phyloP scores from a whole-genome alignment of 164 flowering plant genomes.

The Kingdonia uniflora region DNA sequence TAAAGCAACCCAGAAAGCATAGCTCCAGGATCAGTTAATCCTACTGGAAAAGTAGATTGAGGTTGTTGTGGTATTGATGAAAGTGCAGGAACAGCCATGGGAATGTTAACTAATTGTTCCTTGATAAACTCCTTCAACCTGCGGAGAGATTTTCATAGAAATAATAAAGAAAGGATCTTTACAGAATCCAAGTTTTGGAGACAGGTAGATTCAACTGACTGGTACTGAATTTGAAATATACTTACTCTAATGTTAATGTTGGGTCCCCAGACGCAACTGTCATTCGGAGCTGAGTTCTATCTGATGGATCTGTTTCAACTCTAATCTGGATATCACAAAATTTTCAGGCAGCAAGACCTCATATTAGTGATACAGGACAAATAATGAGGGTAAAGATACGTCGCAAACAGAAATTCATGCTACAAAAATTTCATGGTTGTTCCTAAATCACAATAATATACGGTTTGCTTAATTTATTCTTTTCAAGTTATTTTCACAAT shows the following conservation, averaged over 20 bases:
- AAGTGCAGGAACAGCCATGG: conserved; percentile 25
- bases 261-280: conserved; percentile 93
- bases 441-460: too few species aligned
- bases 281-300: conserved; percentile 93
- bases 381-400: too few species aligned
- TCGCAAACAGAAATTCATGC: too few species aligned
- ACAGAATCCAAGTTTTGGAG: too few species aligned
- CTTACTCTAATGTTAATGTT: conserved; percentile 78
- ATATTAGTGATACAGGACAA: too few species aligned
- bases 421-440: too few species aligned
- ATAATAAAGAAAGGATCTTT: too few species aligned
- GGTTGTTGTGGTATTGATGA: conserved; percentile 29
- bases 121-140: conserved; percentile 96
- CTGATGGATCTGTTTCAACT: conserved; percentile 98
- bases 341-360: neutral
- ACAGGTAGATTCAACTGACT: too few species aligned
- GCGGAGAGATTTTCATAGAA: conserved; percentile 9
- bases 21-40: conserved; percentile 74
- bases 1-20: conserved; percentile 81
- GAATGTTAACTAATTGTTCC: conserved; percentile 72
- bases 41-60: conserved; percentile 30
- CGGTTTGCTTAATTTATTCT: too few species aligned
- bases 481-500: too few species aligned
- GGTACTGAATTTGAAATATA: neutral
- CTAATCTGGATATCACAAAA: conserved; percentile 46